Conservation (phyloP, 352 stramenopile genomes). For the Globisporangium solare region DNA sequence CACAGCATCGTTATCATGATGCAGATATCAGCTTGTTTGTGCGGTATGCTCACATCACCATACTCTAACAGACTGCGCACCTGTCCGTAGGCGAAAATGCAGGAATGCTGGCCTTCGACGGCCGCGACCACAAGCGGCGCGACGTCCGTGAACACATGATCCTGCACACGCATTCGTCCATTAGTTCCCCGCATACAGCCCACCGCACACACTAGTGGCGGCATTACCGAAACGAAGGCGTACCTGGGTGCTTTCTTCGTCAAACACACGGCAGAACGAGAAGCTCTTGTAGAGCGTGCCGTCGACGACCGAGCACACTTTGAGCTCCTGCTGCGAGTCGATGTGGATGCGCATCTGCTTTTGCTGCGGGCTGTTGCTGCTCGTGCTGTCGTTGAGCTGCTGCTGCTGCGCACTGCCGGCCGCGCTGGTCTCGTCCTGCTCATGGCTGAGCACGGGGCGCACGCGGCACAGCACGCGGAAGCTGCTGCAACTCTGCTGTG, state of each 20-base stretch:
- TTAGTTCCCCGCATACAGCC: slow-evolving; percentile 35
- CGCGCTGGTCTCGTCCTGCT: slow-evolving; percentile 16
- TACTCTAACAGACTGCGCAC: slow-evolving; percentile 15
- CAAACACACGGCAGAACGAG: slow-evolving; percentile 84
- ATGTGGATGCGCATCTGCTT: slow-evolving; percentile 22
- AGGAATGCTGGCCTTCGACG: slow-evolving; percentile 91
- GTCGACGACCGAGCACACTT: slow-evolving; percentile 32
- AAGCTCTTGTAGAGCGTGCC: slow-evolving; percentile 71
- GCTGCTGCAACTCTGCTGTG: slow-evolving; percentile 17
- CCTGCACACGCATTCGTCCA: slow-evolving; percentile 28
- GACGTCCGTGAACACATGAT: slow-evolving; percentile 91
- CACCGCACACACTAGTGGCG: slow-evolving; percentile 36
- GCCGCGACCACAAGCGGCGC: slow-evolving; percentile 85
- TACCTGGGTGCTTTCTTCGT: slow-evolving; percentile 74
- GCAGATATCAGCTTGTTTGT: too few relatives aligned
- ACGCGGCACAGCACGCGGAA: slow-evolving; percentile 83
- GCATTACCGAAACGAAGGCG: slow-evolving; percentile 18
- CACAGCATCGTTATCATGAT: not conserved
- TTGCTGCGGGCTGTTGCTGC: slow-evolving; percentile 5
- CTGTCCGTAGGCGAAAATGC: slow-evolving; percentile 96
- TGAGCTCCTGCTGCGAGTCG: slow-evolving; percentile 12
- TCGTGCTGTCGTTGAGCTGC: slow-evolving; percentile 22
- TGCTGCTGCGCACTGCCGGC: slow-evolving; percentile 18
- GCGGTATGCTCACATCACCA: not conserved
- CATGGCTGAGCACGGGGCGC: slow-evolving; percentile 30